Evolutionary conservation across 2,329 filamentous ascomycete species (phyloP), one percentile per base, ranked within the genome.

Genomic region (Stemphylium vesicarium): DNA sequence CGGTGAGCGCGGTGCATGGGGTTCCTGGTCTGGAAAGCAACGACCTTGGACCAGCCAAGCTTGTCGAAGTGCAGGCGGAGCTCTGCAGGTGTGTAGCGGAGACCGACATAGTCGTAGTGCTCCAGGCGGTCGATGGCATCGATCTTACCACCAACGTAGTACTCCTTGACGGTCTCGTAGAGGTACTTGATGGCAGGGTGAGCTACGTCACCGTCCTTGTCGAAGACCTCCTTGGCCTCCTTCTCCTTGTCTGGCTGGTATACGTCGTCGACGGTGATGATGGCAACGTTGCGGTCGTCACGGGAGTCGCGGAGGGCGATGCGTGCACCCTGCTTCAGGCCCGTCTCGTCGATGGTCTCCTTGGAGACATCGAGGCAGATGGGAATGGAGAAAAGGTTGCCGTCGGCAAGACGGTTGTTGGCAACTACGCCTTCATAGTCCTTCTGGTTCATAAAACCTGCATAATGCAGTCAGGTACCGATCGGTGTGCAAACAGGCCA

Each of bases 1-100:
- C 95, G 88, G 81, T 99, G 95, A 77, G 95, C 95, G 73, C 95
- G 90, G 84, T 99, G 95, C 95, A 99, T 99, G 69, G 95, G 95
- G 82, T 99, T 99, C 78, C 72, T 68, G 64, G 95, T 99, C 85
- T 99, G 95, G 89, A 99, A 99, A 74, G 95, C 95, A 63, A 99
- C 95, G 68, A 99, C 94, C 78, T 89, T 89, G 78, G 90, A 88
- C 95, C 95, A 99, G 80, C 95, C 95, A 70, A 99, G 92, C 86
- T 99, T 99, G 85, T 98, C 95, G 75, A 99, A 99, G 84, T 98
- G 94, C 63, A 91, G 83, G 71, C 95, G 91, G 71, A 99, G 85
- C 82, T 99, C 95, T 43, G 95, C 89, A 62, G 95, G 95, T 10
- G 95, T 84, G 91, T 90, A 98, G 82, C 95, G 88, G 56, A 98